A percentile compares a stretch with the other conserved stretches of the same genome.
phyloP scores from a whole-genome alignment of 1,284 basidiomycete species.

The Irpex sp. region DNA sequence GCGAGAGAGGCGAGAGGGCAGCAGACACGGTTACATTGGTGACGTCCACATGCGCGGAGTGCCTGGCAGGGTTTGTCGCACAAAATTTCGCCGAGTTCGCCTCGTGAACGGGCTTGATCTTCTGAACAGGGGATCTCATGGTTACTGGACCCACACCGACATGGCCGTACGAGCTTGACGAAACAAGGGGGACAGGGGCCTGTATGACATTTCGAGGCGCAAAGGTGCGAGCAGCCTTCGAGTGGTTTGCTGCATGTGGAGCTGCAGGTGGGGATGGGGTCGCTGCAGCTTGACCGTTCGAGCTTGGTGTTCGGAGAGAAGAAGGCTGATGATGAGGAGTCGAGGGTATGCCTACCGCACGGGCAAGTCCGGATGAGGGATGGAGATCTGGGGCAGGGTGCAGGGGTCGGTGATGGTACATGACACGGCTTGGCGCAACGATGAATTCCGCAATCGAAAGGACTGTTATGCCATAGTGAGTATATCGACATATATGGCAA shows the following conservation, averaged over 20 bases:
- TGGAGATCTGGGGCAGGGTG: conserved; percentile 74
- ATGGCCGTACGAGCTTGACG: conserved; percentile 65
- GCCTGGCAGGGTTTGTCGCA: conserved; percentile 78
- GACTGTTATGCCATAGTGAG: conserved; percentile 31
- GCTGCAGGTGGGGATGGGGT: conserved; percentile 77
- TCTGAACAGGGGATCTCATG: conserved; percentile 48
- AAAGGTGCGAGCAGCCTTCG: conserved; percentile 64
- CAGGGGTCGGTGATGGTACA: conserved; percentile 56
- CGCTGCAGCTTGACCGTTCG: conserved; percentile 60
- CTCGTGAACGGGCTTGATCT: conserved; percentile 25
- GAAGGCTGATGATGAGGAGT: conserved; percentile 27
- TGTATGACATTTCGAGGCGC: conserved; percentile 54
- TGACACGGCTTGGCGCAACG: conserved; percentile 69
- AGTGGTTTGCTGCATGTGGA: conserved; percentile 66
- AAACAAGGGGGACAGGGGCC: conserved; percentile 75
- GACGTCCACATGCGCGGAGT: conserved; percentile 75
- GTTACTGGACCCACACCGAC: conserved; percentile 75
- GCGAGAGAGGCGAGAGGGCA: conserved; percentile 79
- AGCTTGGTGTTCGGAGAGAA: conserved; percentile 32
- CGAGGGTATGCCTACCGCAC: conserved; percentile 69
- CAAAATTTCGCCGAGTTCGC: conserved; percentile 52
- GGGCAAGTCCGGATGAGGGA: conserved; percentile 70
- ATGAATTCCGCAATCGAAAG: conserved; percentile 77
- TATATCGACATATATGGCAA: not conserved
- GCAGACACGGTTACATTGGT: conserved; percentile 79